A percentile compares a stretch with the other conserved stretches of the same genome.
Conservation (phyloP, 495 filamentous ascomycete genomes). For the Lindgomyces ingoldianus region DNA sequence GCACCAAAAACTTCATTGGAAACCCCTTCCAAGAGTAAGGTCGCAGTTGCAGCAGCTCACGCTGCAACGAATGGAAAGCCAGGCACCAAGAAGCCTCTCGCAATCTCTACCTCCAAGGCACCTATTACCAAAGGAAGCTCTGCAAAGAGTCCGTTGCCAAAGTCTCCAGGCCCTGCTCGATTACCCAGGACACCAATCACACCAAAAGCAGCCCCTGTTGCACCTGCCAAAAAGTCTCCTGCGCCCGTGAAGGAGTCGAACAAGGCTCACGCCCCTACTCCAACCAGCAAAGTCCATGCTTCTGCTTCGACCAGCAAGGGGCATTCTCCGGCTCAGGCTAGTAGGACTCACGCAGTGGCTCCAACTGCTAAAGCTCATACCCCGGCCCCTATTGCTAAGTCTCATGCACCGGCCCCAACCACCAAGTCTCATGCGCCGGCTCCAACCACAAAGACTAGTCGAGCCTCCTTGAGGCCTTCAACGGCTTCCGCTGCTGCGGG, state of each 20-base stretch:
- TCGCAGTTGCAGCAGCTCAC: constrained; percentile 6
- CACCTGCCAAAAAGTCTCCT: constrained; percentile 15
- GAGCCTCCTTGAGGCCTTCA: constrained; percentile 13
- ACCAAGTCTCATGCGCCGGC: constrained; percentile 17
- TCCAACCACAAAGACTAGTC: constrained; percentile 23
- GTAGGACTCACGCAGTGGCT: not conserved
- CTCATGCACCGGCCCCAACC: not conserved
- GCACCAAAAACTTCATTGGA: not conserved
- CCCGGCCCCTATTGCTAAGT: not conserved
- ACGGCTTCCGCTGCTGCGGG: constrained; percentile 15
- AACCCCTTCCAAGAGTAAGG: constrained; percentile 7
- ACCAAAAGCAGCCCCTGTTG: constrained; percentile 18
- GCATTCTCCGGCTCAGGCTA: too few relatives aligned
- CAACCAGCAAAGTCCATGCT: not conserved
- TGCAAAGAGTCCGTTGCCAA: constrained; percentile 34
- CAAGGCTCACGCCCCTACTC: not conserved
- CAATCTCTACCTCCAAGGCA: constrained; percentile 50
- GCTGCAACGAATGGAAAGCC: constrained; percentile 17
- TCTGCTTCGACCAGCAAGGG: not conserved
- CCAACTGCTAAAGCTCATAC: not conserved
- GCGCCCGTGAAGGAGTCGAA: not conserved
- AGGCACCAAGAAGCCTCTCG: constrained; percentile 53
- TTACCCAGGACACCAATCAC: constrained; percentile 33
- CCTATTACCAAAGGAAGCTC: constrained; percentile 18
- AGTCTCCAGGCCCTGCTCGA: constrained; percentile 29